Conservation (phyloP, 2,329 filamentous ascomycete genomes). For the Aureobasidium sp. region DNA sequence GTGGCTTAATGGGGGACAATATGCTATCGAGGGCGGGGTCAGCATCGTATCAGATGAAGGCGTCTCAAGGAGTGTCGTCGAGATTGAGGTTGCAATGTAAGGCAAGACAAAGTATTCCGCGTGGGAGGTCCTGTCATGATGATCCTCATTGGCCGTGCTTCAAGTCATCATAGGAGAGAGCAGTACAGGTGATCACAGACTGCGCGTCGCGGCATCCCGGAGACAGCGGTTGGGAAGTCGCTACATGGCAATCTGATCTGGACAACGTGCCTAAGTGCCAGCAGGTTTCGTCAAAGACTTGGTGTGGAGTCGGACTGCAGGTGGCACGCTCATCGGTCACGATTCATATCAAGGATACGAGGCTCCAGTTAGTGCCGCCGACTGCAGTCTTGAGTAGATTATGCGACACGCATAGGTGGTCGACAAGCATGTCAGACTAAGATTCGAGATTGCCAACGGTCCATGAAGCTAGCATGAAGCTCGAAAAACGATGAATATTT, state of each 20-base stretch:
- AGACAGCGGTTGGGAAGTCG: too few species aligned
- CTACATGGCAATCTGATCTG: not conserved
- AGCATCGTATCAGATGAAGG: not conserved
- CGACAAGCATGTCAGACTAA: too few species aligned
- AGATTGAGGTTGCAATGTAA: not conserved
- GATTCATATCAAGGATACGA: not conserved
- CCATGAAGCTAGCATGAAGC: too few species aligned
- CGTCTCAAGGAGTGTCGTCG: not conserved
- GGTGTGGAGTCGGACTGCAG: not conserved
- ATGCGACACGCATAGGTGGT: not conserved
- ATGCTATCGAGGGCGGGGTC: not conserved
- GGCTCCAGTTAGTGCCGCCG: not conserved
- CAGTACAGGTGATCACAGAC: constrained; percentile 3
- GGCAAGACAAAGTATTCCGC: not conserved
- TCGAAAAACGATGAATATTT: too few species aligned
- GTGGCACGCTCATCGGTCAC: not conserved
- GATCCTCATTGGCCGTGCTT: constrained; percentile 2
- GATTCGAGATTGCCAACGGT: not conserved
- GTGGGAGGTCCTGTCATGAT: not conserved
- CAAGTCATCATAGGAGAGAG: not conserved
- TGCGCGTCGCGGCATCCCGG: not conserved
- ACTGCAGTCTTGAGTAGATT: not conserved
- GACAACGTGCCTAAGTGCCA: not conserved
- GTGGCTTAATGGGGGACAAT: not conserved
- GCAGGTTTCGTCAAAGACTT: too few species aligned